Percentiles rank a stretch among this genome's conserved stretches.
Evolutionary conservation across 495 filamentous ascomycete genomes (phyloP).

Genomic region (Parathielavia appendiculata): DNA sequence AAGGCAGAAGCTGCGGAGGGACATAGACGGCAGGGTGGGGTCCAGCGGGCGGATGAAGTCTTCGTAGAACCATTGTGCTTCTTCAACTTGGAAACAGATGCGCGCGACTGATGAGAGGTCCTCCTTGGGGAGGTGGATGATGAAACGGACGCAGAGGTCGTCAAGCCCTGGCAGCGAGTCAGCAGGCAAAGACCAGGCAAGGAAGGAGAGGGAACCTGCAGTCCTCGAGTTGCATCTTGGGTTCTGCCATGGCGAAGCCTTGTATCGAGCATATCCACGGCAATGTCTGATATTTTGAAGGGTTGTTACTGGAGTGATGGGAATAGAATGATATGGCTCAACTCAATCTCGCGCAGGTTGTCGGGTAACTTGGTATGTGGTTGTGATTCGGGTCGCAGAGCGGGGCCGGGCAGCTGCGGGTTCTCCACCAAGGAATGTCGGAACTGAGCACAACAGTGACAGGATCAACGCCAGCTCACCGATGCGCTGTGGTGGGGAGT

Average conservation of each 20-base stretch:
- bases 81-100: constrained; percentile 97
- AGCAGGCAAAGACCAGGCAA: constrained; percentile 1
- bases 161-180: constrained; percentile 65
- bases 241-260: constrained; percentile 61
- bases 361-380: neutral
- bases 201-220: constrained; percentile 52
- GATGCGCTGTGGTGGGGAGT: constrained; percentile 2
- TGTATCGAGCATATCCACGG: constrained; percentile 32
- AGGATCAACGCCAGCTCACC: constrained; percentile 1
- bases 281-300: neutral
- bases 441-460: neutral
- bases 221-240: constrained; percentile 81
- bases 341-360: neutral
- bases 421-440: constrained; percentile 7
- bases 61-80: constrained; percentile 99
- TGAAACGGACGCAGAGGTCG: constrained; percentile 91
- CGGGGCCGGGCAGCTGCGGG: constrained; percentile 4
- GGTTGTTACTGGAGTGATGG: neutral
- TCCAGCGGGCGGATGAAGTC: constrained; percentile 94
- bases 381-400: neutral
- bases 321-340: neutral
- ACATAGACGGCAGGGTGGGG: constrained; percentile 75
- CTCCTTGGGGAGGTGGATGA: constrained; percentile 88
- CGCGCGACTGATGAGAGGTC: constrained; percentile 86
- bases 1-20: constrained; percentile 73